phyloP scores from a whole-genome alignment of 768 basidiomycete genomes.

The Suillus decipiens region DNA sequence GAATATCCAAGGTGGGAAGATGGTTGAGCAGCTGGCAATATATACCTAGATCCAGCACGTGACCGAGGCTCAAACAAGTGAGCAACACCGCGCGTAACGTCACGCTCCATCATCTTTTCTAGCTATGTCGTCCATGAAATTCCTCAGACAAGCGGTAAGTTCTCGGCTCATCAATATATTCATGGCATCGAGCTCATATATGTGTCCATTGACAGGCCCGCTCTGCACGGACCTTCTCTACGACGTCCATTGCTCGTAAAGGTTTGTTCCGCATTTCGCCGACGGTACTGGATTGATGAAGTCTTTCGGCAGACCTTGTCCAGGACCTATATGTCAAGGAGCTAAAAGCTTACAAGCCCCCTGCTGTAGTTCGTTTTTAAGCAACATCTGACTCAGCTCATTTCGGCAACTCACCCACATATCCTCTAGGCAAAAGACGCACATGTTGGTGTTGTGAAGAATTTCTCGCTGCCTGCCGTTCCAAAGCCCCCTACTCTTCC shows the following conservation, averaged over 20 bases:
- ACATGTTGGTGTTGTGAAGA: conserved; percentile 84
- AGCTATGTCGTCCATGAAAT: conserved; percentile 58
- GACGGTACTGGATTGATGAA: conserved; percentile 16
- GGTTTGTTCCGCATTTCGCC: conserved; percentile 45
- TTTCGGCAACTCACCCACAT: neutral
- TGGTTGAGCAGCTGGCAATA: neutral
- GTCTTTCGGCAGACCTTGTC: conserved; percentile 66
- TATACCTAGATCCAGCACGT: conserved; percentile 13
- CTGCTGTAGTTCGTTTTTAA: conserved; percentile 57
- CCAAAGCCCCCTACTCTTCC: conserved; percentile 81
- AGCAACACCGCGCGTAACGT: conserved; percentile 39
- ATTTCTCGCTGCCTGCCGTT: conserved; percentile 70
- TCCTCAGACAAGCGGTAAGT: conserved; percentile 59
- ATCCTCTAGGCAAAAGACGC: conserved; percentile 78
- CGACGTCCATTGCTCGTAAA: conserved; percentile 60
- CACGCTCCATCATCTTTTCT: conserved; percentile 50
- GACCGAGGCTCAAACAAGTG: conserved; percentile 25
- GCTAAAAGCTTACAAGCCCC: conserved; percentile 87
- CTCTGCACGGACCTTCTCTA: conserved; percentile 58
- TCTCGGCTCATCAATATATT: neutral
- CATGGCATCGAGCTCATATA: conserved; percentile 17
- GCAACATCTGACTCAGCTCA: neutral
- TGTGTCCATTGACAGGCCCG: conserved; percentile 44
- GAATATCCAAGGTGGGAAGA: neutral
- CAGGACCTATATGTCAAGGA: conserved; percentile 92